Base-by-base conservation (phyloP, 345 rosid genomes). In the Laguncularia racemosa region DNA sequence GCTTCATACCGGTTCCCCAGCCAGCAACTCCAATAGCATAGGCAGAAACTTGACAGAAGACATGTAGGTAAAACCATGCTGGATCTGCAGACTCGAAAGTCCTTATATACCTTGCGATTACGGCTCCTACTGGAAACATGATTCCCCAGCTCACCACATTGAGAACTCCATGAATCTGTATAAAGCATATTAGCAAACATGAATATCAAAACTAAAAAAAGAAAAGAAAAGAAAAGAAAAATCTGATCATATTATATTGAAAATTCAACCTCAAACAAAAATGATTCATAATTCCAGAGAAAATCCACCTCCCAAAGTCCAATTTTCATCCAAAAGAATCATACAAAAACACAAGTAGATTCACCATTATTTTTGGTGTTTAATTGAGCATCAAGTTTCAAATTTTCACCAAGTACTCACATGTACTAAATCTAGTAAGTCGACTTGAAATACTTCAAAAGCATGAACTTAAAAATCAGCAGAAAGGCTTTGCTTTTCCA, bases 101-200 rank as follows among this genome's bases (percentile, higher is more conserved):
- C 59, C 84, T 85, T 59, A 91, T 2, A 56, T 91, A 91, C 50
- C 97, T 73, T 0, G 96, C 97, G 13, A 91, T 73, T 21, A 91
- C 72, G 18, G 65, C 64, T 44, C 97, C 97, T 21, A 80, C 0
- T 0, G 96, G 97, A 59, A 91, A 77, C 83, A 91, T 58, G 61
- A 87, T 54, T 44, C 97, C 93, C 97, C 97, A 91, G 53, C 96
- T 85, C 68, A 88, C 86, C 2, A 74, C 89, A 51, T 91, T 91
- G 56, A 91, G 68, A n/a, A 87, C 67, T 58, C 97, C 97, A 74
- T 85, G 97, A 67, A 83, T 80, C 96, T 91, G 83, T 16, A 50
- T 8, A 28, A 48, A 52, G n/a, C 50, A 12, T 21, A 23, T 13
- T 2, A 46, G 21, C 21, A 17, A 18, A 50, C 53, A 49, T 49